Evolutionary conservation across 2,329 filamentous ascomycete species (phyloP), one percentile per base, ranked within the genome.

Genomic region (Microdochium trichocladiopsis): DNA sequence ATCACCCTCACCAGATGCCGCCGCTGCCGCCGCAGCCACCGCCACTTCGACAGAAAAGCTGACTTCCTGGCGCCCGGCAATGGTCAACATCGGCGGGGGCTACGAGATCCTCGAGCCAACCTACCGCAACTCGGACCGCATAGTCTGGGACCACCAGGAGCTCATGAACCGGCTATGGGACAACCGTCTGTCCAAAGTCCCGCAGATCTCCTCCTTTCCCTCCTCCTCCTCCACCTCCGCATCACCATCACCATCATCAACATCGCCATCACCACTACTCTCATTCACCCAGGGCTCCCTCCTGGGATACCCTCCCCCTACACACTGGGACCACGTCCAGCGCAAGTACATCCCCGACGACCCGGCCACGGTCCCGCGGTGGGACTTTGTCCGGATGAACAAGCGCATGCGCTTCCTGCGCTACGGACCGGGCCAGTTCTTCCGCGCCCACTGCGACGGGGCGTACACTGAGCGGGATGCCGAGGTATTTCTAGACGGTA

Each of bases 381-480:
- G 76, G 73, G 62, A 65, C 49, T 76, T 80, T 56, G 55, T 65
- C 31, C 58, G 84, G 10, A 65, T 89, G 43, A 94, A 94, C 64
- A 80, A 90, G 63, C 72, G 88, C 33, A 78, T 92, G 77, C 73
- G 90, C 25, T 92, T 92, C 60, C 69, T 95, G 50, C 85, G 81
- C 61, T 94, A 94, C 64, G 75, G 76, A 0, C 69, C 75, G 0
- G 88, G 87, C 0, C 83, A 91, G 60, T 93, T 85, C 63, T 94
- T 95, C 61, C 78, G 76, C 55, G 75, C 84, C 3, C 88, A 93
- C 63, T 84, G 78, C 57, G 88, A 93, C 62, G 83, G 79, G 0
- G 60, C 71, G 0, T 93, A 87, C 58, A 71, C 71, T 49, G 84
- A 81, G 16, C 41, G 41, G 3, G 41, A 45, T 12, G 41, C 18